Conservation (phyloP, 768 basidiomycete species). For the Russula dissimulans region DNA sequence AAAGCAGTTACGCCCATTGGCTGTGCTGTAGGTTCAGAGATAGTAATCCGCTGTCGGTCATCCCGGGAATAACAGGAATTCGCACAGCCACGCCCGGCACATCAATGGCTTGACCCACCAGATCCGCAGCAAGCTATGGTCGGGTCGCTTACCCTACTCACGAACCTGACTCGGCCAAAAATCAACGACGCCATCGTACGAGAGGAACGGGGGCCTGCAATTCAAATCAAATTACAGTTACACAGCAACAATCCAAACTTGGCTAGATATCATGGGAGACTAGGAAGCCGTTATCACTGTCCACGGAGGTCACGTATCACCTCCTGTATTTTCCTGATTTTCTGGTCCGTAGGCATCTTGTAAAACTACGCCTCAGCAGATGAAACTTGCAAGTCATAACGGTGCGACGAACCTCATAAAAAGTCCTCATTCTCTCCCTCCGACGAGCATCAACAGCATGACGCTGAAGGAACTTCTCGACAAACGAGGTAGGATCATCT, state of each 20-base stretch:
- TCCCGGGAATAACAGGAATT: too few relatives aligned
- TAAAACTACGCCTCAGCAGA: background rate
- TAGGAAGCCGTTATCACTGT: conserved; percentile 6
- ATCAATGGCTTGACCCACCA: background rate
- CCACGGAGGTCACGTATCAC: conserved; percentile 34
- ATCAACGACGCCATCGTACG: background rate
- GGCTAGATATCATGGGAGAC: background rate
- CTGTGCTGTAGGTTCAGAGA: too few relatives aligned
- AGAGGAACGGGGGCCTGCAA: background rate
- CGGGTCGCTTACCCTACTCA: background rate
- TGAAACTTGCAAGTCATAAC: background rate
- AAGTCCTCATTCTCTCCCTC: conserved; percentile 39
- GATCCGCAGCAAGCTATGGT: background rate
- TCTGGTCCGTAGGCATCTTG: conserved; percentile 48
- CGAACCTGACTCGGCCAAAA: background rate
- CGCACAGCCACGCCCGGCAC: background rate
- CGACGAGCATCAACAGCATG: conserved; percentile 32
- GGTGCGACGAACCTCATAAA: conserved; percentile 36
- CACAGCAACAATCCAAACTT: background rate
- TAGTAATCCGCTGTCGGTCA: too few relatives aligned
- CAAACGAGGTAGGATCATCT: conserved; percentile 30
- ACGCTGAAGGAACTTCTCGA: conserved; percentile 38
- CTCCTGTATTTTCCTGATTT: conserved; percentile 43
- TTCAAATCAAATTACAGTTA: background rate
- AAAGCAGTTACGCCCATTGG: too few relatives aligned